Base-by-base conservation (phyloP, 306 rosid genomes). In the Gastrolobium bilobum region DNA sequence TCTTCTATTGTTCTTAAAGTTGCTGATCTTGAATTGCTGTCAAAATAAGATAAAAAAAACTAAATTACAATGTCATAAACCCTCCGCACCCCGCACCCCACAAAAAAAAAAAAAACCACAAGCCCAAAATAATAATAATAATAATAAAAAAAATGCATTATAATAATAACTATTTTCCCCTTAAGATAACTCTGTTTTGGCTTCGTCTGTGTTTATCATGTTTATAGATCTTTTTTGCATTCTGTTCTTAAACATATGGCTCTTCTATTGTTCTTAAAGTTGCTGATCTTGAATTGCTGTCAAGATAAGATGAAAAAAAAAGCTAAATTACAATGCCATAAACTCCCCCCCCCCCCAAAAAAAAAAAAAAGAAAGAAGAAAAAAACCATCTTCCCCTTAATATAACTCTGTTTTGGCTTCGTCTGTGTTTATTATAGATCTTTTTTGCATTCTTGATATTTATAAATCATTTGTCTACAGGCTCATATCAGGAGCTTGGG, bases 401-500 rank as follows among this genome's bases (percentile, higher is more conserved):
- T 35, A 7, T 34, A 34, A 44, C 69, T 51, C 44, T 14, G 37
- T 74, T 60, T 7, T 65, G 44, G 46, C 15, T 54, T 40, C 46
- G 1, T 29, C 29, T 29, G 48, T 48, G 4, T 42, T 51, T 61
- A 15, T 43, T 43, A 48, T 7, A 35, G 6, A 42, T 31, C 54
- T 34, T 13, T 47, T 6, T 79, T 54, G 10, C 11, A 5, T 38
- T 66, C 39, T 33, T 30, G 26, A n/a, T 34, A 56, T 37, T 76
- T 5, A 44, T 54, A n/a, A 54, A 10, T 34, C 79, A 30, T 67
- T 68, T 47, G 8, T 74, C 48, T 75, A 73, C 92, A 94, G 99
- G 88, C 87, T 34, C 97, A 92, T 80, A 92, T 95, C 83, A 85
- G 92, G 80, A 91, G 90, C 31, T 35, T 94, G 3, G 84, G 87